Evolutionary conservation across 1,139 yeast species (phyloP).

Genomic region (Scheffersomyces segobiensis): DNA sequence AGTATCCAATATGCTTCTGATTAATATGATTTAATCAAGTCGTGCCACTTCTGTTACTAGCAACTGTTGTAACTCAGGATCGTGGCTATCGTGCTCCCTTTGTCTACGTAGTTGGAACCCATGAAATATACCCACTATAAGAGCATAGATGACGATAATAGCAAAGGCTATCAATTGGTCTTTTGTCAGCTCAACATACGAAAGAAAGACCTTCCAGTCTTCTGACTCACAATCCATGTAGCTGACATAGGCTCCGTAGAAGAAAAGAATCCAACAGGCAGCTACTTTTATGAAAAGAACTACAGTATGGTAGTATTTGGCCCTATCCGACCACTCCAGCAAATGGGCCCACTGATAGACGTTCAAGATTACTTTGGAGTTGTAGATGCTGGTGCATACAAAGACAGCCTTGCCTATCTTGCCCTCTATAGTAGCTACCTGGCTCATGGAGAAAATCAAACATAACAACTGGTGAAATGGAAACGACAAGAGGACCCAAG

Average conservation of each 20-base stretch:
- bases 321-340: neutral
- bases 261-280: neutral
- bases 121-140: neutral
- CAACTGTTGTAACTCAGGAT: neutral
- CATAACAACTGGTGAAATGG: neutral
- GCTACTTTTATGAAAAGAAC: neutral
- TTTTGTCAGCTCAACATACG: neutral
- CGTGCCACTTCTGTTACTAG: neutral
- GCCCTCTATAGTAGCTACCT: neutral
- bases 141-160: neutral
- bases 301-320: neutral
- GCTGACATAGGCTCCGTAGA: neutral
- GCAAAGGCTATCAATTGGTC: neutral
- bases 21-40: neutral
- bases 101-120: neutral
- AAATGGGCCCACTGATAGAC: neutral
- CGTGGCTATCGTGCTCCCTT: neutral
- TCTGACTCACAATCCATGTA: neutral
- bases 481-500: neutral
- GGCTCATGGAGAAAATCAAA: neutral
- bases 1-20: neutral
- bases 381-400: neutral
- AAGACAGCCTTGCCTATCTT: neutral
- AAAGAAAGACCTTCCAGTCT: neutral
- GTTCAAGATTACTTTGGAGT: neutral